A percentile compares a stretch with the other conserved stretches of the same genome.
Conservation (phyloP, 345 rosid species). For the Citrus unshiu region DNA sequence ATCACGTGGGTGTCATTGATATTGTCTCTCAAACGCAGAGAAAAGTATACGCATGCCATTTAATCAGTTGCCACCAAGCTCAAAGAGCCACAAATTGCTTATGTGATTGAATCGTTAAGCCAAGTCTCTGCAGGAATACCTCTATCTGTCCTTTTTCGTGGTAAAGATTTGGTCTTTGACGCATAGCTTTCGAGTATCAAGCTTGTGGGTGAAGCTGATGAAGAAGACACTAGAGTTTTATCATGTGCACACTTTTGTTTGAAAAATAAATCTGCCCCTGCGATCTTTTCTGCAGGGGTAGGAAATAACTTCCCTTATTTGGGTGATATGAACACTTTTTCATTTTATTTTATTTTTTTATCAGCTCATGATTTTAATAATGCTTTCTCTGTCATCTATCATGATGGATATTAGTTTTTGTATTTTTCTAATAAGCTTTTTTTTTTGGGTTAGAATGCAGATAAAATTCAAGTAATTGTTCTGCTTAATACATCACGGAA, state of each 20-base stretch:
- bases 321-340: not conserved
- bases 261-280: slow-evolving; percentile 40
- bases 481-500: slow-evolving; percentile 37
- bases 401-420: slow-evolving; percentile 9
- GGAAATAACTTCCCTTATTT: slow-evolving; percentile 7
- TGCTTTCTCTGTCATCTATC: not conserved
- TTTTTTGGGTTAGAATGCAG: slow-evolving; percentile 65
- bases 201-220: slow-evolving; percentile 19
- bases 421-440: slow-evolving; percentile 28
- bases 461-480: slow-evolving; percentile 34
- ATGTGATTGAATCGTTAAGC: slow-evolving; percentile 45
- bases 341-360: not conserved
- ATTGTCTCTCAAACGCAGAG: slow-evolving; percentile 39
- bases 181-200: too few relatives aligned
- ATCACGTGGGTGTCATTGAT: slow-evolving; percentile 7
- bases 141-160: slow-evolving; percentile 52
- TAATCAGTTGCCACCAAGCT: slow-evolving; percentile 49
- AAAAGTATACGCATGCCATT: slow-evolving; percentile 38
- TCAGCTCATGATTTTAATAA: slow-evolving; percentile 1
- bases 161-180: slow-evolving; percentile 48
- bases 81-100: slow-evolving; percentile 52
- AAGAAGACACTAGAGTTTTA: slow-evolving; percentile 31
- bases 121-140: slow-evolving; percentile 35
- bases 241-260: slow-evolving; percentile 56
- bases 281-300: slow-evolving; percentile 57